Percentiles rank a stretch among this genome's conserved stretches.
These are phyloP conservation scores for Flagelloscypha sp. DNA, from an alignment of 768 basidiomycete species.

Conservation along the genomic window DNA sequence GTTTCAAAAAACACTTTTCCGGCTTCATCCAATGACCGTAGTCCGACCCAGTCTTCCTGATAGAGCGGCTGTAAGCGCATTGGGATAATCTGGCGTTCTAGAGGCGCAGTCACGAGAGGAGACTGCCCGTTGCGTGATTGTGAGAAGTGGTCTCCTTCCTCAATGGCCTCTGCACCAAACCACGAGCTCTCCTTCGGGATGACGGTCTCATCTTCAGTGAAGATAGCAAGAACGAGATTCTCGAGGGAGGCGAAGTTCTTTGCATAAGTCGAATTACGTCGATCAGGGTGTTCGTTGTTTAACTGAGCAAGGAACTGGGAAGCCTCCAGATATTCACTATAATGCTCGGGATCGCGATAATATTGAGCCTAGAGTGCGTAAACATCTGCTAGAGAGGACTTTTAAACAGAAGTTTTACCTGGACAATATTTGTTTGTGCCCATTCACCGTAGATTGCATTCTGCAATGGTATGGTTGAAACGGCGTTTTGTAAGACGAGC, in stretches of 20 bases:
- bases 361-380: constrained; percentile 67
- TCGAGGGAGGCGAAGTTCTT: constrained; percentile 52
- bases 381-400: neutral
- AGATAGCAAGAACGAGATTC: constrained; percentile 66
- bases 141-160: too few relatives aligned
- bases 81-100: constrained; percentile 59
- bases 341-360: constrained; percentile 62
- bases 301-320: constrained; percentile 66
- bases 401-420: constrained; percentile 33
- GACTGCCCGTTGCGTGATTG: too few relatives aligned
- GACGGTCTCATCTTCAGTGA: constrained; percentile 66
- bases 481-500: too few relatives aligned
- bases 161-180: constrained; percentile 68
- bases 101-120: constrained; percentile 5
- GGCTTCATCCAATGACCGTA: constrained; percentile 60
- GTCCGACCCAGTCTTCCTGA: constrained; percentile 73
- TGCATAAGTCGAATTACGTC: constrained; percentile 52
- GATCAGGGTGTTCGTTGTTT: constrained; percentile 63
- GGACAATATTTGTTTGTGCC: constrained; percentile 70
- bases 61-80: constrained; percentile 72
- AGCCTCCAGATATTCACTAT: constrained; percentile 47
- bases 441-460: constrained; percentile 65
- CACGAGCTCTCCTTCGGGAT: constrained; percentile 80
- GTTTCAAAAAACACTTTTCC: constrained; percentile 49
- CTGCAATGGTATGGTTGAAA: too few relatives aligned